Conservation (phyloP, 768 basidiomycete genomes). For the Mycena metata region DNA sequence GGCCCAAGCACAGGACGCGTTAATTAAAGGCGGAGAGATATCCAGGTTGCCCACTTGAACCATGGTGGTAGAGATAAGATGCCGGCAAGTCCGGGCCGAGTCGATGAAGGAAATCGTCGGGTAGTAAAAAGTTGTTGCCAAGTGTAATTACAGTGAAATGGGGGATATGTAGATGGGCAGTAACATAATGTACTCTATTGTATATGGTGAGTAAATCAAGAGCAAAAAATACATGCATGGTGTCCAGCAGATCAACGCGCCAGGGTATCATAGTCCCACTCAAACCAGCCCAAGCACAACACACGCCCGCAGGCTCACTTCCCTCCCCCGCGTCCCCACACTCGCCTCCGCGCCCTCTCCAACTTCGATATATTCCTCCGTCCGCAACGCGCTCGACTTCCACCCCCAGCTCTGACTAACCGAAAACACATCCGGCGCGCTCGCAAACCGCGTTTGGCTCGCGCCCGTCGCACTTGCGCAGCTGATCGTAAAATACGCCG, state of each 20-base stretch:
- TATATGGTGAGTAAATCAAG: background rate
- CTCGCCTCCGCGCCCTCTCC: slow-evolving; percentile 49
- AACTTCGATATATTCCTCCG: slow-evolving; percentile 65
- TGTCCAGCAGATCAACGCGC: background rate
- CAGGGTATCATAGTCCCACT: background rate
- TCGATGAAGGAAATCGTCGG: background rate
- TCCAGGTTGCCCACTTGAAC: slow-evolving; percentile 68
- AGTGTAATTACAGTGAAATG: background rate
- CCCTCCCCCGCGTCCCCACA: slow-evolving; percentile 49
- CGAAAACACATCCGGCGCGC: slow-evolving; percentile 87
- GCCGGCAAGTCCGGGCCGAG: background rate
- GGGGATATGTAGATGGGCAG: background rate
- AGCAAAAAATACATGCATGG: slow-evolving; percentile 16
- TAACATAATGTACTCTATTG: slow-evolving; percentile 1
- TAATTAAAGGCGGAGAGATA: slow-evolving; percentile 77
- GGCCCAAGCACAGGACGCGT: slow-evolving; percentile 88
- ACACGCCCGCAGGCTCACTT: slow-evolving; percentile 82
- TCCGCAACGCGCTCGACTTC: slow-evolving; percentile 72
- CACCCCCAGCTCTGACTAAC: slow-evolving; percentile 95
- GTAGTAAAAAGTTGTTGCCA: no score
- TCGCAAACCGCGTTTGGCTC: slow-evolving; percentile 85
- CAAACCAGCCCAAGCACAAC: slow-evolving; percentile 83
- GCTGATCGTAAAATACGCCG: slow-evolving; percentile 87
- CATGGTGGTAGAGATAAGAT: background rate
- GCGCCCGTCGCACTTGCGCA: slow-evolving; percentile 88